These are phyloP conservation scores for Xylaria venustula DNA, from an alignment of 495 filamentous ascomycete species.

Conservation along the genomic window DNA sequence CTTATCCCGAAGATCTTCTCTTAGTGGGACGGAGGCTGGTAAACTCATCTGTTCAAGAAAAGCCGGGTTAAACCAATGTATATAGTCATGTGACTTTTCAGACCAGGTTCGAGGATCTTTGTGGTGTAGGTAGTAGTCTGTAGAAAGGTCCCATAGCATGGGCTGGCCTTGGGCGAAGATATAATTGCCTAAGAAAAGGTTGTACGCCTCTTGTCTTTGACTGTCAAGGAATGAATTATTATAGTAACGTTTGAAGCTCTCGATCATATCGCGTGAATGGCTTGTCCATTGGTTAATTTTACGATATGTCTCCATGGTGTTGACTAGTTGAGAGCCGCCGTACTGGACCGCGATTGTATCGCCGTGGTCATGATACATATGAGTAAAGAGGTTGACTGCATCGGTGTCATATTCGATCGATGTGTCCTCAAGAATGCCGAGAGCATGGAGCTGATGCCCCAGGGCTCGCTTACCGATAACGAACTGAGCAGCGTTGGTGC, in stretches of 20 bases:
- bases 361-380: constrained; percentile 96
- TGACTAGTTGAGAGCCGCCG: constrained; percentile 94
- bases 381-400: constrained; percentile 90
- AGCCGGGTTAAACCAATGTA: constrained; percentile 83
- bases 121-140: constrained; percentile 96
- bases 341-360: constrained; percentile 98
- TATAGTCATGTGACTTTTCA: constrained; percentile 63
- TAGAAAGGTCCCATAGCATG: constrained; percentile 95
- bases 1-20: constrained; percentile 44
- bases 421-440: constrained; percentile 79
- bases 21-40: constrained; percentile 46
- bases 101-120: constrained; percentile 73
- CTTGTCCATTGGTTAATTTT: constrained; percentile 99
- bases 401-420: constrained; percentile 91
- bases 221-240: constrained; percentile 97
- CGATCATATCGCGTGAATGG: constrained; percentile 96
- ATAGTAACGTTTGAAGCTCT: constrained; percentile 98
- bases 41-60: constrained; percentile 62
- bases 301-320: constrained; percentile 98
- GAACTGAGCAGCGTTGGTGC: constrained; percentile 96
- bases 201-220: constrained; percentile 96
- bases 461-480: constrained; percentile 96
- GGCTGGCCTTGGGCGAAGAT: constrained; percentile 87
- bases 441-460: constrained; percentile 86
- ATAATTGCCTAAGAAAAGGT: constrained; percentile 96